Evolutionary conservation across 2,329 filamentous ascomycete genomes (phyloP).

Genomic region (Whalleya microplaca): DNA sequence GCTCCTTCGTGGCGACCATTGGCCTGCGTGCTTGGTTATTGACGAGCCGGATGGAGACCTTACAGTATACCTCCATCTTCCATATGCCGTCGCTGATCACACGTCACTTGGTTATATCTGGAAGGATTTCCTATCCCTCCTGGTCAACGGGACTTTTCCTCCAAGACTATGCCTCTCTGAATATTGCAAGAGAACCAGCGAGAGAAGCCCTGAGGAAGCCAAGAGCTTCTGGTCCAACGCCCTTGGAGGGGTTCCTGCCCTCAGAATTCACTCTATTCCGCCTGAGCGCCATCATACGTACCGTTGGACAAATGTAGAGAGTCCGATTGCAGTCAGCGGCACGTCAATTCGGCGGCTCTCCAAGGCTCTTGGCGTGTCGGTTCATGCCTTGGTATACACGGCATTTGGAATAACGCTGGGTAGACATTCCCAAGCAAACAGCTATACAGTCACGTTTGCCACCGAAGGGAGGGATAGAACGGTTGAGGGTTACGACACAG

Average conservation of each 20-base stretch:
- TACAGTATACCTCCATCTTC: not conserved
- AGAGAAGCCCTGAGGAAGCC: not conserved
- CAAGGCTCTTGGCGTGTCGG: not conserved
- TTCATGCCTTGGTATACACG: slow-evolving; percentile 4
- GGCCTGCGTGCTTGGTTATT: not conserved
- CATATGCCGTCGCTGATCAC: not conserved
- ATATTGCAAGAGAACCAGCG: not conserved
- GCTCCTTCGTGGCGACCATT: not conserved
- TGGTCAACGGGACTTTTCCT: not conserved
- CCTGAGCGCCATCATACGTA: not conserved
- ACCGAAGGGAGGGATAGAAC: slow-evolving; percentile 9
- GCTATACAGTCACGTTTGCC: slow-evolving; percentile 1
- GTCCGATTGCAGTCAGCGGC: not conserved
- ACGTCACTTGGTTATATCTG: not conserved
- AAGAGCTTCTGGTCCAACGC: slow-evolving; percentile 1
- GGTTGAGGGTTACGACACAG: slow-evolving; percentile 5
- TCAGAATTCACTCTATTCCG: slow-evolving; percentile 4
- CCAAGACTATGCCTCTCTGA: not conserved
- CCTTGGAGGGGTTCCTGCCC: not conserved
- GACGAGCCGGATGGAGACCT: not conserved
- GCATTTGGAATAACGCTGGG: slow-evolving; percentile 6
- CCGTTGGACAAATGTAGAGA: not conserved
- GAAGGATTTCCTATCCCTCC: not conserved
- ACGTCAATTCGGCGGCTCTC: not conserved
- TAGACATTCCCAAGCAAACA: slow-evolving; percentile 5